phyloP scores from a whole-genome alignment of 306 rosid species.

The Vicia faba region DNA sequence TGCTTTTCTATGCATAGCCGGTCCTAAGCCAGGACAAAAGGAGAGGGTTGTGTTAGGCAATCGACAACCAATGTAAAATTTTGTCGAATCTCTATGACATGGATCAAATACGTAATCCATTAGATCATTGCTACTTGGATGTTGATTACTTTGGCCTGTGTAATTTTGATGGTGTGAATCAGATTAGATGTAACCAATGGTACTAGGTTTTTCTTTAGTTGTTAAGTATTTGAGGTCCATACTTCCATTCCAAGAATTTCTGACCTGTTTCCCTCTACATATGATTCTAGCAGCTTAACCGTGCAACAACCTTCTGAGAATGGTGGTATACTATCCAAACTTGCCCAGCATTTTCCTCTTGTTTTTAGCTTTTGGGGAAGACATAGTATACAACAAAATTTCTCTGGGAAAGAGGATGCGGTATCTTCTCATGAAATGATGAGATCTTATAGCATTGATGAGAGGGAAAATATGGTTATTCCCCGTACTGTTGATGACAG shows the following conservation, averaged over 20 bases:
- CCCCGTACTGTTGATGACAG: conserved; percentile 44
- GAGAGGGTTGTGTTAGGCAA: too few relatives aligned
- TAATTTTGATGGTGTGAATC: conserved; percentile 30
- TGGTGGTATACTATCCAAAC: conserved; percentile 65
- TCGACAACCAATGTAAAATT: too few relatives aligned
- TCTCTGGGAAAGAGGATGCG: conserved; percentile 39
- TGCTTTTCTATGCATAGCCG: not conserved
- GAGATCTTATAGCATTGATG: conserved; percentile 39
- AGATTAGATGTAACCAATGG: not conserved
- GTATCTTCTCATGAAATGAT: conserved; percentile 38
- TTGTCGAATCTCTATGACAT: too few relatives aligned
- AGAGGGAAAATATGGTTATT: conserved; percentile 38
- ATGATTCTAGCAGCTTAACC: conserved; percentile 43
- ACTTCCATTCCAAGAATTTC: conserved; percentile 22
- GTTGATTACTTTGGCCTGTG: conserved; percentile 7
- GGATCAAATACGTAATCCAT: not conserved
- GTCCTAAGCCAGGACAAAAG: too few relatives aligned
- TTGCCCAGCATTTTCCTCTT: conserved; percentile 76
- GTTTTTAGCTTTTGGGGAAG: conserved; percentile 63
- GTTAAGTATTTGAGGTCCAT: conserved; percentile 17
- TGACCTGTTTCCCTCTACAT: conserved; percentile 39
- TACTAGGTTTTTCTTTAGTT: conserved; percentile 12
- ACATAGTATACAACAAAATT: conserved; percentile 42
- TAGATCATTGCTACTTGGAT: conserved; percentile 13
- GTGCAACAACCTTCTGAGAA: conserved; percentile 50